Conservation (phyloP, 305 asterid genomes). For the Solanum hybrid region DNA sequence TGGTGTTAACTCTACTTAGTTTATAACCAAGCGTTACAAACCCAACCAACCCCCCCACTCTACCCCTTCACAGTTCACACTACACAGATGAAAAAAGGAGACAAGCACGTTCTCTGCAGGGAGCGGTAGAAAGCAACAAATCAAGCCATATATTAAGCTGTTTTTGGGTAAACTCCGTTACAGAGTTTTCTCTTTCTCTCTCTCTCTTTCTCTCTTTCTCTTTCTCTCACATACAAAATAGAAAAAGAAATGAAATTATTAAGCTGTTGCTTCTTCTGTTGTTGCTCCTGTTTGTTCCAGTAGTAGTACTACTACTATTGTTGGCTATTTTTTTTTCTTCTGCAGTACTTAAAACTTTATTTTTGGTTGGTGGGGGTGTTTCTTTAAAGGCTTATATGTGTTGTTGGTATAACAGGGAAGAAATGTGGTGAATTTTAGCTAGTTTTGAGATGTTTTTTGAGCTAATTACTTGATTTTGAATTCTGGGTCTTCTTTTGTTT, state of each 20-base stretch:
- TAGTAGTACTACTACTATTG: not conserved
- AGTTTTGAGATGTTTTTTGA: constrained; percentile 7
- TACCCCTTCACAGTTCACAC: constrained; percentile 9
- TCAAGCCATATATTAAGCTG: constrained; percentile 47
- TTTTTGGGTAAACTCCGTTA: constrained; percentile 20
- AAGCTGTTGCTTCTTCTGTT: not conserved
- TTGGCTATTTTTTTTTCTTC: not conserved
- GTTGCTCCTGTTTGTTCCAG: not conserved
- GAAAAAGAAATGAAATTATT: not conserved
- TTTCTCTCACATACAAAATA: not conserved
- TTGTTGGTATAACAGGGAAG: not conserved
- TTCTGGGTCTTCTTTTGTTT: constrained; percentile 7
- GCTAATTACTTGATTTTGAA: constrained; percentile 15
- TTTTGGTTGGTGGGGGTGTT: not conserved
- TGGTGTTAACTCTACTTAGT: not conserved
- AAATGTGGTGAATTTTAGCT: constrained; percentile 16
- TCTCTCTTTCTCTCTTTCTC: constrained; percentile 17
- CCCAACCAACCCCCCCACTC: not conserved
- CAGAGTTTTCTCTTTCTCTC: constrained; percentile 29
- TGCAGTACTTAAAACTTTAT: not conserved
- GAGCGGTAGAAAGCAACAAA: constrained; percentile 26
- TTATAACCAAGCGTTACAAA: constrained; percentile 6
- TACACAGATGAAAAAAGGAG: constrained; percentile 55
- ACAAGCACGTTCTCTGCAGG: constrained; percentile 45
- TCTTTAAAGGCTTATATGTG: not conserved